Conservation (phyloP, 2,329 filamentous ascomycete species). For the Plenodomus lindquistii region DNA sequence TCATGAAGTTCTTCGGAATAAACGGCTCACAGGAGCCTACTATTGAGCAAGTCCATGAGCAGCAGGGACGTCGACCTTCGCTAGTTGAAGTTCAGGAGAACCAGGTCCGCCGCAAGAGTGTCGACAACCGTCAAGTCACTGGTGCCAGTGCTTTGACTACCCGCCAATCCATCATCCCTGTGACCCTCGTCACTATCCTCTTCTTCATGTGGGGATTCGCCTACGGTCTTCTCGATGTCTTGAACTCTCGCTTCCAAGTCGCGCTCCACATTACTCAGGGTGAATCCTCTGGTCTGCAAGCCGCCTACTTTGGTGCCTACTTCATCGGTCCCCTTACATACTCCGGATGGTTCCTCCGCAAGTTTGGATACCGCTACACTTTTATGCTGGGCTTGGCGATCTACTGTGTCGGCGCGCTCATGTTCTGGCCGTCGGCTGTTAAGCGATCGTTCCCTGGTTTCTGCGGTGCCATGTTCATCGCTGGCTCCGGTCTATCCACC, state of each 20-base stretch:
- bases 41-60: slow-evolving; percentile 40
- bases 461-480: slow-evolving; percentile 71
- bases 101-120: slow-evolving; percentile 38
- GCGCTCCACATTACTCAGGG: slow-evolving; percentile 52
- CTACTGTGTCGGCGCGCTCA: slow-evolving; percentile 71
- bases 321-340: slow-evolving; percentile 58
- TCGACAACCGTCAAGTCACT: slow-evolving; percentile 41
- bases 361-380: slow-evolving; percentile 77
- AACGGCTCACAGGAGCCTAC: slow-evolving; percentile 38
- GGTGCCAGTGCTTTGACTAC: slow-evolving; percentile 48
- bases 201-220: slow-evolving; percentile 60
- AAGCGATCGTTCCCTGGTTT: slow-evolving; percentile 75
- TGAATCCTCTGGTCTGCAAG: slow-evolving; percentile 65
- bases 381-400: slow-evolving; percentile 75
- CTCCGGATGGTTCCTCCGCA: slow-evolving; percentile 65
- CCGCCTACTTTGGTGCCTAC: slow-evolving; percentile 65
- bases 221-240: slow-evolving; percentile 51
- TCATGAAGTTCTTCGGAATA: slow-evolving; percentile 33
- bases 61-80: slow-evolving; percentile 43
- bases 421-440: slow-evolving; percentile 82
- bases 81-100: slow-evolving; percentile 38
- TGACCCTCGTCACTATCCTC: slow-evolving; percentile 52
- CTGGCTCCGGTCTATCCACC: slow-evolving; percentile 72
- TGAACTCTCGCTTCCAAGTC: slow-evolving; percentile 51
- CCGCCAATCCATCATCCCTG: slow-evolving; percentile 53